Conservation (phyloP, 805 yeast species). For the Lipomyces lipofer region DNA sequence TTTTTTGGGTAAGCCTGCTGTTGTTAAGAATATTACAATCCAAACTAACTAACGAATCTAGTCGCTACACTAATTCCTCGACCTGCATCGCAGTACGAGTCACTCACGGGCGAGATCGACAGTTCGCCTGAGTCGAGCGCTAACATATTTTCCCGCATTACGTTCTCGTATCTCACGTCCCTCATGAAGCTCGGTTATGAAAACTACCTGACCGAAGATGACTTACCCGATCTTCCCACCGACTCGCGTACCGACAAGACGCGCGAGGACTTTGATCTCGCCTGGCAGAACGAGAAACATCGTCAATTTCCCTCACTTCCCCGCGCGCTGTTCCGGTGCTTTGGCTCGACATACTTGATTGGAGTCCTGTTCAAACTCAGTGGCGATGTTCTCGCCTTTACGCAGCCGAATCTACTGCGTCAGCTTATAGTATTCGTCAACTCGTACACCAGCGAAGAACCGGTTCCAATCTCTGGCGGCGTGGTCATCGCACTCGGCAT, state of each 20-base stretch:
- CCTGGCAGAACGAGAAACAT: conserved; percentile 64
- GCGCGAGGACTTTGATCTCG: conserved; percentile 50
- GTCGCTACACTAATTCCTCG: conserved; percentile 37
- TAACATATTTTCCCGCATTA: conserved; percentile 69
- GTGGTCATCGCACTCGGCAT: conserved; percentile 60
- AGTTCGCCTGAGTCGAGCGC: conserved; percentile 48
- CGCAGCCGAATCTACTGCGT: conserved; percentile 79
- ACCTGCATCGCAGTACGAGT: conserved; percentile 39
- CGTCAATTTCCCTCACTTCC: conserved; percentile 57
- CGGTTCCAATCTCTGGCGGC: conserved; percentile 58
- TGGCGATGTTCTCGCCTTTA: conserved; percentile 75
- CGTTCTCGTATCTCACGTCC: conserved; percentile 88
- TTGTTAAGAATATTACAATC: background rate
- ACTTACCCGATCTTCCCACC: conserved; percentile 76
- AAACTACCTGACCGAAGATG: conserved; percentile 51
- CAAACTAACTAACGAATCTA: background rate
- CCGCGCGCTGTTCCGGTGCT: conserved; percentile 62
- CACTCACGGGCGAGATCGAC: conserved; percentile 39
- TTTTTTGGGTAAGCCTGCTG: conserved; percentile 7
- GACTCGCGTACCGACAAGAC: conserved; percentile 52
- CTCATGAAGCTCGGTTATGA: conserved; percentile 78
- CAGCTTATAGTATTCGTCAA: conserved; percentile 61
- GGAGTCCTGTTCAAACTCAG: conserved; percentile 71
- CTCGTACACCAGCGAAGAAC: conserved; percentile 41
- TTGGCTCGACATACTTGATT: conserved; percentile 64